Evolutionary conservation across 2,329 filamentous ascomycete species (phyloP).

Genomic region (Xylaria multiplex): DNA sequence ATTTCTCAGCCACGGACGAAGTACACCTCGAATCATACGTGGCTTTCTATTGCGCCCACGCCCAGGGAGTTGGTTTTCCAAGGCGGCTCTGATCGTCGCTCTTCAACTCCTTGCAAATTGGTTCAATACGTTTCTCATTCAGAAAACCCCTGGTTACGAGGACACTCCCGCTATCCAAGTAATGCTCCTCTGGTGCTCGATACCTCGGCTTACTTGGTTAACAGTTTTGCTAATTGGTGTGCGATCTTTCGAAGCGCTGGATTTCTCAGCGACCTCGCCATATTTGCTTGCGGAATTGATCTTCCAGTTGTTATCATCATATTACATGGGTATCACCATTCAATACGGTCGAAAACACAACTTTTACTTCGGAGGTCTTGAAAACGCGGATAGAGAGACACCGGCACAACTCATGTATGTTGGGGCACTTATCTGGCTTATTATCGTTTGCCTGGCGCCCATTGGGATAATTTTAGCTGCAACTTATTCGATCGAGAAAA

Average conservation of each 20-base stretch:
- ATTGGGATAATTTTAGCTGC: neutral
- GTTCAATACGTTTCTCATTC: conserved; percentile 19
- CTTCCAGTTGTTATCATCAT: conserved; percentile 23
- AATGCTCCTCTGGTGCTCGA: conserved; percentile 25
- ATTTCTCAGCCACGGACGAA: conserved; percentile 11
- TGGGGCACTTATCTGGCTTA: conserved; percentile 22
- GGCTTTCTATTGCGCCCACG: conserved; percentile 9
- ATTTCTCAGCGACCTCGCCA: conserved; percentile 2
- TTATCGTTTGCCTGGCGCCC: conserved; percentile 2
- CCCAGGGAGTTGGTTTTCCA: conserved; percentile 11
- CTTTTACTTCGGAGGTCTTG: conserved; percentile 18
- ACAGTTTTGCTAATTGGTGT: conserved; percentile 15
- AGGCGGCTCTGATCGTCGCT: conserved; percentile 15
- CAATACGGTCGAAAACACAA: conserved; percentile 19
- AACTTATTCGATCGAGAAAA: neutral
- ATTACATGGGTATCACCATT: conserved; percentile 24
- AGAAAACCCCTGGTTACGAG: conserved; percentile 17
- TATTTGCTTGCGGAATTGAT: conserved; percentile 18
- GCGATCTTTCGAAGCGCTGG: conserved; percentile 8
- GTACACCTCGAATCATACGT: neutral
- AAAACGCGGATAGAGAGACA: conserved; percentile 6
- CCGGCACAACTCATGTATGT: conserved; percentile 20
- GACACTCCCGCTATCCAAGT: conserved; percentile 17
- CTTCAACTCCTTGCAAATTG: conserved; percentile 22
- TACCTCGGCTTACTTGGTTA: conserved; percentile 23